phyloP scores from a whole-genome alignment of 2,329 filamentous ascomycete species.

The Chrysoporthe cubensis region DNA sequence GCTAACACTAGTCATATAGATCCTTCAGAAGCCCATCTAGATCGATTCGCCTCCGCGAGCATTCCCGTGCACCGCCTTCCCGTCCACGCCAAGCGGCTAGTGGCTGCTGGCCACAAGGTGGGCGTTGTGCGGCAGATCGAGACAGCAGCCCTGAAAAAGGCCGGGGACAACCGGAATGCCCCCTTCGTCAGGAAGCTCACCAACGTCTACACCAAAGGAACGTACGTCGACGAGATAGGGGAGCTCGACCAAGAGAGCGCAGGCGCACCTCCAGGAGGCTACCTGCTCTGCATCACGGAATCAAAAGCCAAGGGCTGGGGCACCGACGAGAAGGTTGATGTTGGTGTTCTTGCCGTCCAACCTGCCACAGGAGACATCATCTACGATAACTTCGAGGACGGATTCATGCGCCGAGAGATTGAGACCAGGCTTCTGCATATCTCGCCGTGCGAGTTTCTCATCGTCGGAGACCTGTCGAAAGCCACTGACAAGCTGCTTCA shows the following conservation, averaged over 20 bases:
- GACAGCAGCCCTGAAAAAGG: constrained; percentile 94
- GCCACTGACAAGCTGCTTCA: constrained; percentile 91
- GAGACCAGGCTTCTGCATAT: constrained; percentile 96
- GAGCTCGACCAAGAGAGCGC: constrained; percentile 62
- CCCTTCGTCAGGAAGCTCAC: constrained; percentile 93
- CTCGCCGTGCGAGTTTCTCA: constrained; percentile 90
- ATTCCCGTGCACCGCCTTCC: constrained; percentile 90
- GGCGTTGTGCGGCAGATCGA: constrained; percentile 94
- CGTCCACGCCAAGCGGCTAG: constrained; percentile 91
- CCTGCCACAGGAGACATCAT: constrained; percentile 95
- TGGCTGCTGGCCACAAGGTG: constrained; percentile 92
- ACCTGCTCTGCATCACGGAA: constrained; percentile 91
- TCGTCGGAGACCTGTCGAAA: constrained; percentile 87
- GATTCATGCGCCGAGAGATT: constrained; percentile 95
- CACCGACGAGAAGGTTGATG: constrained; percentile 89
- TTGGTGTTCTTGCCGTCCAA: constrained; percentile 92
- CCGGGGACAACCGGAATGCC: constrained; percentile 88
- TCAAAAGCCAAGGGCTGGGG: constrained; percentile 75
- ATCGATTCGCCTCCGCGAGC: constrained; percentile 92
- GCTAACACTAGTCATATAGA: constrained; percentile 48
- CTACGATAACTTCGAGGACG: constrained; percentile 94
- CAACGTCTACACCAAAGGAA: constrained; percentile 96
- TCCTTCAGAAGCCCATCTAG: constrained; percentile 87
- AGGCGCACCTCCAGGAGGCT: constrained; percentile 71
- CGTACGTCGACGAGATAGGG: constrained; percentile 92